Percentiles rank a stretch among this genome's conserved stretches.
phyloP scores from a whole-genome alignment of 371 early-diverging fungal species.

The Apophysomyces elegans region DNA sequence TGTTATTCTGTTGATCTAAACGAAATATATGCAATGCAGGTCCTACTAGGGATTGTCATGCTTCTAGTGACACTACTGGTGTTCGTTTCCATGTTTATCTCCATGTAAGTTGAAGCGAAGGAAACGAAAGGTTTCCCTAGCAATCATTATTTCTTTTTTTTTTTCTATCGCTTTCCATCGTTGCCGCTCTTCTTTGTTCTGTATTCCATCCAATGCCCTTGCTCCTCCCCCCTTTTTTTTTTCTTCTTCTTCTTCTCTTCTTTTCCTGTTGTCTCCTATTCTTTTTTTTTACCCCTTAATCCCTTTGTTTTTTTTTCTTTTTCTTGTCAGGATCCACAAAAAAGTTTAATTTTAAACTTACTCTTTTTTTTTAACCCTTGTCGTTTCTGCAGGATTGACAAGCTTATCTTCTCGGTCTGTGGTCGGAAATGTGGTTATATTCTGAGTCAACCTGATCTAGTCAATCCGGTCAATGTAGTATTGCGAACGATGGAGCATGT shows the following conservation, averaged over 20 bases:
- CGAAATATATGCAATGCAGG: background rate
- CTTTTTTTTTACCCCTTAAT: too few species aligned
- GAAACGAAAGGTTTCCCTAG: too few species aligned
- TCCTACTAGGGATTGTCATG: slow-evolving; percentile 15
- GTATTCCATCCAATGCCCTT: too few species aligned
- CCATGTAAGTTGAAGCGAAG: slow-evolving; percentile 13
- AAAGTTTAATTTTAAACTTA: slow-evolving; percentile 12
- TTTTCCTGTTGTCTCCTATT: too few species aligned
- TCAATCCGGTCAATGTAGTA: slow-evolving; percentile 45
- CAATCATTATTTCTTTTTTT: too few species aligned
- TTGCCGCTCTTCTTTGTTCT: too few species aligned
- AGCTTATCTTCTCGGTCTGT: slow-evolving; percentile 42
- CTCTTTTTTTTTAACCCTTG: background rate
- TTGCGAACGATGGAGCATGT: slow-evolving; percentile 20
- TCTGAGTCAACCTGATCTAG: slow-evolving; percentile 32
- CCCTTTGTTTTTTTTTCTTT: too few species aligned
- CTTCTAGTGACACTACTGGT: slow-evolving; percentile 18
- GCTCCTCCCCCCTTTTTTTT: too few species aligned
- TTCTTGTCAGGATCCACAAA: too few species aligned
- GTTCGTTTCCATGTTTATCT: slow-evolving; percentile 30
- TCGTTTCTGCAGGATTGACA: slow-evolving; percentile 31
- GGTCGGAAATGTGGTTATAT: slow-evolving; percentile 54
- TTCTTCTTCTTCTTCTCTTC: too few species aligned
- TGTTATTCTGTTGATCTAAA: background rate
- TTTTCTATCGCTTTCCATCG: too few species aligned